A percentile compares a stretch with the other conserved stretches of the same genome.
Evolutionary conservation across 2,329 filamentous ascomycete species (phyloP).

Genomic region (Fonsecaea erecta): DNA sequence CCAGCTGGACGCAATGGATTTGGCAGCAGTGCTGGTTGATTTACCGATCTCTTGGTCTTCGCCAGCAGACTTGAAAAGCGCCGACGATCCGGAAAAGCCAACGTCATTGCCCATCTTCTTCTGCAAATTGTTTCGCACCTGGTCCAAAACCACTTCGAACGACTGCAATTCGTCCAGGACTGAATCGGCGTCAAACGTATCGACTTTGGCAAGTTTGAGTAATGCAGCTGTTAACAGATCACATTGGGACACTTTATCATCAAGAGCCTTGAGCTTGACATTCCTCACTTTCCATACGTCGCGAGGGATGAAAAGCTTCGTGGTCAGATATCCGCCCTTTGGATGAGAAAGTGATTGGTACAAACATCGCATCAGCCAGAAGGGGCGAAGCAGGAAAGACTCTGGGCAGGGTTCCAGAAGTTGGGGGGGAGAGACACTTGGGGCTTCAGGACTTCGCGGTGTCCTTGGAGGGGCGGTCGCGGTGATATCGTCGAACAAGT

Average conservation of each 20-base stretch:
- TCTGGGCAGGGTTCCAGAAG: conserved; percentile 90
- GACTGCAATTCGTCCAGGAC: conserved; percentile 93
- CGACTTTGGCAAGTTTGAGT: conserved; percentile 78
- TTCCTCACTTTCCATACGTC: conserved; percentile 94
- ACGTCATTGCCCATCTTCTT: conserved; percentile 95
- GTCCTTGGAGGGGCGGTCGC: conserved; percentile 59
- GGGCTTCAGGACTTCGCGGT: conserved; percentile 65
- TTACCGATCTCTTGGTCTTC: conserved; percentile 56
- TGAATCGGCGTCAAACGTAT: conserved; percentile 88
- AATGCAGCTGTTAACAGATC: conserved; percentile 89
- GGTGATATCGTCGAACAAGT: conserved; percentile 83
- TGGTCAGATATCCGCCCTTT: conserved; percentile 88
- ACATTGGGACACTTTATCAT: conserved; percentile 92
- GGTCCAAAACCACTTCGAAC: conserved; percentile 82
- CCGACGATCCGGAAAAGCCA: conserved; percentile 74
- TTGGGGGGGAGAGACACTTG: conserved; percentile 63
- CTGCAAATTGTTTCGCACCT: conserved; percentile 73
- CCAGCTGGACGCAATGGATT: conserved; percentile 84
- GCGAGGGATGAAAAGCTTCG: conserved; percentile 85
- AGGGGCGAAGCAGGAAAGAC: conserved; percentile 86
- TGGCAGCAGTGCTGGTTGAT: conserved; percentile 68
- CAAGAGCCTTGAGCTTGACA: conserved; percentile 86
- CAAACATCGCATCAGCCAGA: conserved; percentile 95
- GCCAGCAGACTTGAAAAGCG: conserved; percentile 70
- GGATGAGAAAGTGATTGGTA: conserved; percentile 92